phyloP scores from a whole-genome alignment of 805 yeast genomes.

The Hanseniaspora meyeri region DNA sequence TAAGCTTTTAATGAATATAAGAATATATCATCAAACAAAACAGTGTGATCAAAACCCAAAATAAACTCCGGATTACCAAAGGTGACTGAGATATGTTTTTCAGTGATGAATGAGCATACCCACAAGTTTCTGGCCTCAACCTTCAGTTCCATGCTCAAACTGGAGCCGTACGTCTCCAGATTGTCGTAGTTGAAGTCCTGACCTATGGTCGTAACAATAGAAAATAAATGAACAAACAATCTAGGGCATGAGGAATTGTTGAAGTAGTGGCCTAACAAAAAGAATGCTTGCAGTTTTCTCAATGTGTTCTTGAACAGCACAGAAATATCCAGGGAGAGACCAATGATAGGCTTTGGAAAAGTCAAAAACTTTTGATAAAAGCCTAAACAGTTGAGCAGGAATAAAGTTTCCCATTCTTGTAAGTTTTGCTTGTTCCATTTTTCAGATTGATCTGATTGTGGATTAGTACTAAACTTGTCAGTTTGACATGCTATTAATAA shows the following conservation, averaged over 20 bases:
- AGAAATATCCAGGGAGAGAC: background rate
- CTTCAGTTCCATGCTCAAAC: constrained; percentile 4
- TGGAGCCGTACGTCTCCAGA: background rate
- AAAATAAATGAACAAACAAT: constrained; percentile 7
- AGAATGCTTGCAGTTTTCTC: constrained; percentile 9
- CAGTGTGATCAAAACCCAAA: constrained; percentile 4
- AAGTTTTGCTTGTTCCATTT: background rate
- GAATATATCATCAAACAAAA: background rate
- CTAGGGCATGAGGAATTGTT: constrained; percentile 7
- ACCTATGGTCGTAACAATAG: constrained; percentile 2
- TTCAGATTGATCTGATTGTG: background rate
- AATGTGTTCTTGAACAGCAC: background rate
- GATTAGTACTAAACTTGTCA: background rate
- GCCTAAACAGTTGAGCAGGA: constrained; percentile 6
- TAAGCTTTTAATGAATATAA: background rate
- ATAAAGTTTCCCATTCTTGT: constrained; percentile 10
- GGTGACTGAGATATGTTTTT: constrained; percentile 8
- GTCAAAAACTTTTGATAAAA: constrained; percentile 12
- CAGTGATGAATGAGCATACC: constrained; percentile 4
- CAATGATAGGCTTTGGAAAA: constrained; percentile 1
- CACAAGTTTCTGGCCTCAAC: constrained; percentile 7
- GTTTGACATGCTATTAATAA: constrained; percentile 6
- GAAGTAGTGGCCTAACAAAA: constrained; percentile 3
- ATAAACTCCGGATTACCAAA: constrained; percentile 12
- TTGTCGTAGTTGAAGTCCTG: constrained; percentile 9